Evolutionary conservation across 768 basidiomycete species (phyloP), one percentile per base, ranked within the genome.

Genomic region (Leccinum boreale): DNA sequence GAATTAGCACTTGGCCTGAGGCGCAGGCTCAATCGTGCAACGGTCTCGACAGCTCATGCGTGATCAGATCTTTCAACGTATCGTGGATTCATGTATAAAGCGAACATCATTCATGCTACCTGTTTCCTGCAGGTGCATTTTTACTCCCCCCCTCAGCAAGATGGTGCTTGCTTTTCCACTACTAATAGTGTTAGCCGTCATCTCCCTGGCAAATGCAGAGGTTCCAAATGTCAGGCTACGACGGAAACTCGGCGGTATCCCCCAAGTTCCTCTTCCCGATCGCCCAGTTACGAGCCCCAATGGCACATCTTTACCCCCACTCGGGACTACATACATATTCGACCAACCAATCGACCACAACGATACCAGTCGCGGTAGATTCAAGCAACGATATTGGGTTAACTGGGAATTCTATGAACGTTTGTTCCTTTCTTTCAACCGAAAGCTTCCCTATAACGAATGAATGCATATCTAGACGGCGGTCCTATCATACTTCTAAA

Each of bases 381-480:
- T 91, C 73, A 76, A 83, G 67, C 89, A 90, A 71, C 81, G 89
- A 35, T 90, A 79, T 70, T 90, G 86, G 86, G 77, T 82, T 58
- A 83, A 83, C 29, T 86, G 77, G 70, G 84, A 89, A 68, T 87
- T 77, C 63, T 89, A 89, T 61, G 75, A 85, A 39, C 81, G 82
- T 80, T 55, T 52, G 33, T 39, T 17, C 15, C 1, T 28, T 5
- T 19, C 35, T 58, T 35, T 21, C 35, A 35, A n/a, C 33, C 26
- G 9, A 1, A 48, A 15, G n/a, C 3, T 1, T 2, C 2, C 3
- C 2, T 35, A 35, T 51, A 8, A 29, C 15, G 17, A 53, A 49
- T n/a, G 0, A 14, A 46, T 15, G 21, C 9, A 21, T 4, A 47
- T 15, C 14, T 8, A 70, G 66, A 63, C 7, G 66, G 70, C 4